Evolutionary conservation across 441 rosid species (phyloP).

Genomic region (Erysimum cheiri): DNA sequence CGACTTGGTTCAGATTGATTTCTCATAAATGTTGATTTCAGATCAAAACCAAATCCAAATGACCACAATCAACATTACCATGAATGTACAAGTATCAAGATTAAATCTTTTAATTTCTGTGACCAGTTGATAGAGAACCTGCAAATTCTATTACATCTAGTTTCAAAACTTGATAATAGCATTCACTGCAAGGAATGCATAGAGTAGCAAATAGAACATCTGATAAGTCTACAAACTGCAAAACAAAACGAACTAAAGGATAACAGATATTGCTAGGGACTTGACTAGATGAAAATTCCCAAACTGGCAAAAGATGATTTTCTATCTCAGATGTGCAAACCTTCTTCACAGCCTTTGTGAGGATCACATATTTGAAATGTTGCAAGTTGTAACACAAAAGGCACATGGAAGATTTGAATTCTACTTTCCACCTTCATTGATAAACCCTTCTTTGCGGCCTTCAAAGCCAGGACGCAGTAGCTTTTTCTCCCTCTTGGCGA

Average conservation of each 20-base stretch:
- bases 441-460: constrained; percentile 80
- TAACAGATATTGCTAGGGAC: constrained; percentile 26
- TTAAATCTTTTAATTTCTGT: neutral
- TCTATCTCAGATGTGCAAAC: constrained; percentile 27
- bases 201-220: constrained; percentile 22
- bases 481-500: constrained; percentile 89
- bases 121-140: neutral
- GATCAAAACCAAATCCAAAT: neutral
- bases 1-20: neutral
- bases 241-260: constrained; percentile 25
- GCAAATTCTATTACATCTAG: constrained; percentile 1
- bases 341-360: constrained; percentile 32
- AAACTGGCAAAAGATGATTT: constrained; percentile 7
- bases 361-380: constrained; percentile 19
- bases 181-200: constrained; percentile 21
- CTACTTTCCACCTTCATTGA: constrained; percentile 51
- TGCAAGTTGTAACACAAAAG: constrained; percentile 18
- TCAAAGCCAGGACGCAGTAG: constrained; percentile 83
- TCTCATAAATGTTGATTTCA: constrained; percentile 10
- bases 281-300: constrained; percentile 23
- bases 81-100: neutral
- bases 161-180: constrained; percentile 29
- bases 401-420: constrained; percentile 3
- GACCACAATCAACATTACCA: neutral
- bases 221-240: constrained; percentile 37